Evolutionary conservation across 495 filamentous ascomycete species (phyloP), one percentile per base, ranked within the genome.

Genomic region (Glutinoglossum americanum): DNA sequence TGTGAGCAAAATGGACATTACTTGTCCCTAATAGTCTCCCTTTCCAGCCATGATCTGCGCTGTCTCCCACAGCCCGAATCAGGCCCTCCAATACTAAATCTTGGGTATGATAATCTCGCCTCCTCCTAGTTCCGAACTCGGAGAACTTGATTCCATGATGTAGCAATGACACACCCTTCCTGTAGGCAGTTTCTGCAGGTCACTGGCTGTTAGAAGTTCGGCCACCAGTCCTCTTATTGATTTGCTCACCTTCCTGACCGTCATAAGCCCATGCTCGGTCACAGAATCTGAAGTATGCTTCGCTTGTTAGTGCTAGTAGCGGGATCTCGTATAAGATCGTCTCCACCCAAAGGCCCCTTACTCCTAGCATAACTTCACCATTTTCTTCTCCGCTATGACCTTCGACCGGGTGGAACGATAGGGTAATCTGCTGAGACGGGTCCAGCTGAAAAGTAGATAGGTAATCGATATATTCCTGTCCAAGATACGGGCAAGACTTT

Each of bases 311-410:
- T 1, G 93, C 86, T 21, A 98, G 78, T 26, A 98, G 74, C 0
- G 92, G 93, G 59, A 97, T 94, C 71, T 98, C 92, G 68, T 98
- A 98, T 53, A 98, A 79, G 51, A 98, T 98, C 0, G 92, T 94
- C 54, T 96, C 90, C 8, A 88, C 76, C 92, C 92, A 98, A 55
- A 80, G 74, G 21, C 92, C 92, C 62, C 79, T 78, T 58, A 89
- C 77, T 25, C 78, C 66, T 57, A 96, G 79, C 61, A 80, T 71
- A 45, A 96, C 62, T 56, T 84, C 80, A 26, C 93, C 93, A 41
- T 89, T 84, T 0, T 75, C 71, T 55, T 85, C 81, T 55, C 76
- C 76, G 27, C 78, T 81, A 0, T 77, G 80, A 61, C 87, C 81
- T 8, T 79, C 64, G 1, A 72, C 66, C 0, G 87, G 80, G 0